Base-by-base conservation (phyloP, 352 stramenopile genomes). In the Globisporangium iwayamae region DNA sequence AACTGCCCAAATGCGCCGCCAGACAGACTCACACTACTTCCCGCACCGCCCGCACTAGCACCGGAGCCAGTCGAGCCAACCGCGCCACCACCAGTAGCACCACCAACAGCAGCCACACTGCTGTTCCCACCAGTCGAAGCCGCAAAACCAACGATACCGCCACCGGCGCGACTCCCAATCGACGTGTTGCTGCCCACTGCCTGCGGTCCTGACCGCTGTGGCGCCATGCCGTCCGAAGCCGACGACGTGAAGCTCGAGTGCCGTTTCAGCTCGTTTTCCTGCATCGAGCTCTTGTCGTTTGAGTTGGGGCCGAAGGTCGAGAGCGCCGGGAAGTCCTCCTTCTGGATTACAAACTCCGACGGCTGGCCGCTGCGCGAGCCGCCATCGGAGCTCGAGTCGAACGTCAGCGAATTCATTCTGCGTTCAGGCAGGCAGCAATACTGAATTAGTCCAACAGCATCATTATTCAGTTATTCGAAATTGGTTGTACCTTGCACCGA, bases 271-370 rank as follows among this genome's bases (percentile, higher is more conserved):
- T 89, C 82, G 43, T 74, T 61, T 48, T 68, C 65, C 32, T 70
- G 70, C 53, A 83, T 72, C 30, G 83, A 66, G 39, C 65, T 72
- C 68, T 90, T 90, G 39, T 90, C 84, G 60, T 60, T 80, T 30
- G 63, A 71, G 25, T 63, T 71, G 9, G 62, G 39, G 2, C 63
- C 71, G 67, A 94, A 90, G 4, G 85, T 79, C n/a, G 83, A 92
- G 3, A 94, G 72, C 22, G 85, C 85, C 11, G 85, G 85, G 56
- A 94, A 94, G 38, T 94, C 85, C 56, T 94, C 85, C 59, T 94
- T 94, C 66, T 94, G 85, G 57, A 94, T 93, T 34, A 89, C 76
- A 75, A 94, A 94, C 67, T 94, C 85, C 8, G 85, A 89, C 32
- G 73, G 75, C 46, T 81, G 79, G 8, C 75, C 69, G 6, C 75